Percentiles rank a stretch among this genome's conserved stretches.
Evolutionary conservation across 2,329 filamentous ascomycete species (phyloP).

Genomic region (Arthrobotrys iridis): DNA sequence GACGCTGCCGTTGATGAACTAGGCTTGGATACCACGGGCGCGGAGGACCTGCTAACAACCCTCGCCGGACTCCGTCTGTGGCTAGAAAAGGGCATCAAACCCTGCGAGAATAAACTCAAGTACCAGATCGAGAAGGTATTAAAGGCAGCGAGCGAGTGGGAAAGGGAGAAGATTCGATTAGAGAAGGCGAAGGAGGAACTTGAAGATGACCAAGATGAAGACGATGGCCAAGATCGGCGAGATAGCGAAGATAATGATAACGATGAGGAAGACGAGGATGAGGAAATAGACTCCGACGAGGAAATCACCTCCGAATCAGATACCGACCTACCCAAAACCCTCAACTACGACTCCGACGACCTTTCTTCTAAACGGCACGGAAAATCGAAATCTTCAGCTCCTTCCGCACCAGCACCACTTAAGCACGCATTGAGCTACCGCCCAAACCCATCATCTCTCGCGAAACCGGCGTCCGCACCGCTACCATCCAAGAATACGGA

Average conservation of each 20-base stretch:
- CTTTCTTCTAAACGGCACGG: conserved; percentile 23
- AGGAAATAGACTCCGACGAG: conserved; percentile 34
- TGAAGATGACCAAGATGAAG: conserved; percentile 58
- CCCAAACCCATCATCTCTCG: conserved; percentile 68
- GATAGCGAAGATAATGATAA: conserved; percentile 57
- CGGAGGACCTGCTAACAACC: conserved; percentile 78
- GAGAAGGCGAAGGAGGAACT: conserved; percentile 56
- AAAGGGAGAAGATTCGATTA: conserved; percentile 63
- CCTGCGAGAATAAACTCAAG: conserved; percentile 86
- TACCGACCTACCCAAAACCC: conserved; percentile 39
- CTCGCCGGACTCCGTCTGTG: conserved; percentile 92
- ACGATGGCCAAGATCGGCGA: conserved; percentile 61
- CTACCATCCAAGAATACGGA: conserved; percentile 11
- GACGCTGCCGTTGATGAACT: conserved; percentile 61
- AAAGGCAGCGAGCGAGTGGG: conserved; percentile 80
- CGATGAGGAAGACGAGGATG: conserved; percentile 15
- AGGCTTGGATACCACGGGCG: conserved; percentile 63
- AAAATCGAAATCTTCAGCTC: conserved; percentile 60
- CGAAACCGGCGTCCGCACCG: conserved; percentile 56
- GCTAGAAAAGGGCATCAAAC: conserved; percentile 89
- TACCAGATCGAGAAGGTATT: conserved; percentile 97
- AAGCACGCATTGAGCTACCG: conserved; percentile 70
- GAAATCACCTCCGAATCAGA: conserved; percentile 49
- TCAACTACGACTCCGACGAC: conserved; percentile 56
- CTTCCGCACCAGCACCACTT: conserved; percentile 65